A percentile compares a stretch with the other conserved stretches of the same genome.
Evolutionary conservation across 768 basidiomycete species (phyloP).

Genomic region (Crucibulum laeve): DNA sequence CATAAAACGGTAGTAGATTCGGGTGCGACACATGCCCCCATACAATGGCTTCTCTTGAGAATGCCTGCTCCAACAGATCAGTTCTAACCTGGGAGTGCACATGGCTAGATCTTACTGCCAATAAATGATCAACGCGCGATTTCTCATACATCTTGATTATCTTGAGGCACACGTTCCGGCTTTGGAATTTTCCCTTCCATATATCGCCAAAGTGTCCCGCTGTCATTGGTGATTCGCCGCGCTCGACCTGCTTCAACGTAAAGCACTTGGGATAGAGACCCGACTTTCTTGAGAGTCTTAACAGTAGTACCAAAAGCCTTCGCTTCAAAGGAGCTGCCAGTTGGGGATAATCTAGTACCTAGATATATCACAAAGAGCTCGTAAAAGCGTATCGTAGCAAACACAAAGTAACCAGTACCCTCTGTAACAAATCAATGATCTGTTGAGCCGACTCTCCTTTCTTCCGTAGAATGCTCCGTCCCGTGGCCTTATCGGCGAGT

Average conservation of each 20-base stretch:
- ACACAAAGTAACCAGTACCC: too few relatives aligned
- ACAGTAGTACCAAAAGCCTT: neutral
- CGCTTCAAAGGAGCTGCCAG: neutral
- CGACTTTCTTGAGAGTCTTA: neutral
- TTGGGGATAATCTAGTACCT: neutral
- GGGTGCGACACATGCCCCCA: constrained; percentile 3
- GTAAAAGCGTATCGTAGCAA: too few relatives aligned
- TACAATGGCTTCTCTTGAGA: constrained; percentile 4
- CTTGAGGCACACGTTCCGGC: neutral
- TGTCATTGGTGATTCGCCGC: neutral
- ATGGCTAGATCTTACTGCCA: neutral
- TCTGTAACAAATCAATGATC: too few relatives aligned
- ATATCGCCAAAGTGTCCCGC: neutral
- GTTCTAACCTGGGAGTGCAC: neutral
- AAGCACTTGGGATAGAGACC: neutral
- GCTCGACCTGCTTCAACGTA: neutral
- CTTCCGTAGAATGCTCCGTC: too few relatives aligned
- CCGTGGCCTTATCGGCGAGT: too few relatives aligned
- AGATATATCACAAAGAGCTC: neutral
- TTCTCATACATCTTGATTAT: neutral
- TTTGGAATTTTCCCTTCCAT: neutral
- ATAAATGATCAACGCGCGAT: neutral
- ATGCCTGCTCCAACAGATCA: neutral
- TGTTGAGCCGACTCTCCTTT: too few relatives aligned
- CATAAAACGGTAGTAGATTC: constrained; percentile 6